Conservation (phyloP, 371 early-diverging fungal genomes). For the Saksenaea oblongispora region DNA sequence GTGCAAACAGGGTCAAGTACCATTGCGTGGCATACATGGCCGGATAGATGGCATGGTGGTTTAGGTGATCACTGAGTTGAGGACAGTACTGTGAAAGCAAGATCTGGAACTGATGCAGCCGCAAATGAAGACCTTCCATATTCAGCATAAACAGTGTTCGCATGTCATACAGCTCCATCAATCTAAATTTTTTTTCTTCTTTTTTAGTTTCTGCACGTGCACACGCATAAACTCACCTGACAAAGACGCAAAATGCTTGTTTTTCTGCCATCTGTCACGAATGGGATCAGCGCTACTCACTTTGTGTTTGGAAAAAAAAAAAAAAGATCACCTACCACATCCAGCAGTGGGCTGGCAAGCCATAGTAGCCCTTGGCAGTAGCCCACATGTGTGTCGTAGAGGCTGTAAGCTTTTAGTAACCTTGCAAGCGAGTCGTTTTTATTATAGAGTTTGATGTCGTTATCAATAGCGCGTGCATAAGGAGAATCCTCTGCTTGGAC, state of each 20-base stretch:
- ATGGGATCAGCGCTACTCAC: background rate
- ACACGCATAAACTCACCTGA: constrained; percentile 25
- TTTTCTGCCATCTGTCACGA: constrained; percentile 80
- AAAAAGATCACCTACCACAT: constrained; percentile 57
- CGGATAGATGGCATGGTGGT: constrained; percentile 68
- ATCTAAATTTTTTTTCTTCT: constrained; percentile 25
- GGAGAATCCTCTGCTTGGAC: constrained; percentile 51
- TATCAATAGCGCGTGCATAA: constrained; percentile 79
- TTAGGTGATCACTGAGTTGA: constrained; percentile 68
- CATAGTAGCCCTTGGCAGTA: constrained; percentile 92
- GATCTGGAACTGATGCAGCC: constrained; percentile 82
- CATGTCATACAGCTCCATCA: constrained; percentile 86
- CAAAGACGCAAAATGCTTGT: constrained; percentile 87
- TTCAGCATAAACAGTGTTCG: constrained; percentile 72
- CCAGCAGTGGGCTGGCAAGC: constrained; percentile 79
- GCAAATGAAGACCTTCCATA: constrained; percentile 81
- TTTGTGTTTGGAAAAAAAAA: background rate
- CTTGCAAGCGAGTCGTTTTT: constrained; percentile 69
- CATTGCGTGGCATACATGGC: constrained; percentile 90
- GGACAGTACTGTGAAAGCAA: constrained; percentile 81
- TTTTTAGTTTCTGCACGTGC: background rate
- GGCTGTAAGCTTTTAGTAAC: constrained; percentile 85
- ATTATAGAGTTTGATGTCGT: constrained; percentile 71
- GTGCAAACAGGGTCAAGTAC: constrained; percentile 93
- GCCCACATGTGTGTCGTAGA: constrained; percentile 90